Base-by-base conservation (phyloP, 1,139 yeast genomes). In the Debaryomycetaceae sp. region DNA sequence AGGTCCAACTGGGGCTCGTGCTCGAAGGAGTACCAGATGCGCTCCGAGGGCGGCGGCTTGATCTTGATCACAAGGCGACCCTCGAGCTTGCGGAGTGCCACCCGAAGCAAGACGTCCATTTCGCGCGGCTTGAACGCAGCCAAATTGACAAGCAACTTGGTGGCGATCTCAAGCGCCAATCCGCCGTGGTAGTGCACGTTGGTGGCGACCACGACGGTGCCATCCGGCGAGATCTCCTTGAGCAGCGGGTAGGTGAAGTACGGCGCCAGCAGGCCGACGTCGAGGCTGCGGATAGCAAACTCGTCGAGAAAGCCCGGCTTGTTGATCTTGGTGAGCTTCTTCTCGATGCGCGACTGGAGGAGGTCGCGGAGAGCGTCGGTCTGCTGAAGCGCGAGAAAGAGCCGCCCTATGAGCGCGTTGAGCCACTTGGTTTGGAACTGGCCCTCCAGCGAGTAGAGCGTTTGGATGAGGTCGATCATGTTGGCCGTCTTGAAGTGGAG, bases 11-110 rank as follows among this genome's bases (percentile, higher is more conserved):
- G 65, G 0, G 98, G 98, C 68, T 82, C 86, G 5, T 69, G 56
- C 42, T 80, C 86, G 53, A 88, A 91, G 2, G 86, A 76, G 49
- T 86, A 91, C 98, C 98, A 91, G 1, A 91, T 48, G 44, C 97
- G 69, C 37, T 78, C 80, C 3, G 95, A 79, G 10, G 98, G 97
- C 1, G 96, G 95, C 1, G 94, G 86, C 49, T 91, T 91, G 25
- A 89, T 55, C 32, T 73, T 65, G 18, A 89, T 49, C 1, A 83
- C 52, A 40, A 89, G 42, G 2, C 85, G 83, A 0, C 98, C 98
- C 34, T 81, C 78, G 4, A 91, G 46, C 43, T 70, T 75, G 32
- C 73, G 73, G 27, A 88, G 57, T 0, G 82, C 77, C 1, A 88
- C 78, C n/a, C 84, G 75, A 34, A 91, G 60, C 12, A 83, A 68